Evolutionary conservation across 2,329 filamentous ascomycete genomes (phyloP).

Genomic region (Penicillium oxalicum): DNA sequence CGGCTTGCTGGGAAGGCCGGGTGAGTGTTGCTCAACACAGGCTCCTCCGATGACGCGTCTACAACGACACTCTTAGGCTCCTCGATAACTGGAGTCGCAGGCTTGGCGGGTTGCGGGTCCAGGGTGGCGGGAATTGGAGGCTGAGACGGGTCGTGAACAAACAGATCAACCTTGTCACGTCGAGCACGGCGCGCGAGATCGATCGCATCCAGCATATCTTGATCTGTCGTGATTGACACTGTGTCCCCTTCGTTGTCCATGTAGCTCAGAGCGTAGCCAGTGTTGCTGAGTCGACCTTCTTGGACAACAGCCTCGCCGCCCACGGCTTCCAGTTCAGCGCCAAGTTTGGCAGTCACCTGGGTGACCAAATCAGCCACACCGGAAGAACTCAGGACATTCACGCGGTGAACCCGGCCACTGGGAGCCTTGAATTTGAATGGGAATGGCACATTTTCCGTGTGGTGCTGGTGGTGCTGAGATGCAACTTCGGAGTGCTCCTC

Average conservation of each 20-base stretch:
- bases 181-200: constrained; percentile 68
- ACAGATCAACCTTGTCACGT: constrained; percentile 92
- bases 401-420: constrained; percentile 83
- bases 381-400: constrained; percentile 75
- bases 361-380: constrained; percentile 74
- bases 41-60: constrained; percentile 48
- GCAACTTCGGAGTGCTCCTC: constrained; percentile 67
- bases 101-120: constrained; percentile 52
- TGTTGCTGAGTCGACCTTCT: constrained; percentile 67
- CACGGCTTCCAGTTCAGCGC: constrained; percentile 72
- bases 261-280: constrained; percentile 89
- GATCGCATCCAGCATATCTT: constrained; percentile 87
- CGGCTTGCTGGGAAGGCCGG: constrained; percentile 42
- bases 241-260: constrained; percentile 95
- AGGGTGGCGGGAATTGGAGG: constrained; percentile 66
- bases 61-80: constrained; percentile 40
- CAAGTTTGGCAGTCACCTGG: constrained; percentile 77
- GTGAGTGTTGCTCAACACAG: constrained; percentile 36
- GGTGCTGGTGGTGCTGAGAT: constrained; percentile 53
- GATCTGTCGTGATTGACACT: constrained; percentile 92
- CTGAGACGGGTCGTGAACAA: constrained; percentile 88
- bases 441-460: constrained; percentile 68
- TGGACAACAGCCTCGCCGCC: constrained; percentile 74
- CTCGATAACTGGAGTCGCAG: constrained; percentile 48
- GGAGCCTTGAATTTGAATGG: constrained; percentile 99